These are phyloP conservation scores for Ustilago trichophora DNA, from an alignment of 1,284 basidiomycete genomes.

Conservation along the genomic window DNA sequence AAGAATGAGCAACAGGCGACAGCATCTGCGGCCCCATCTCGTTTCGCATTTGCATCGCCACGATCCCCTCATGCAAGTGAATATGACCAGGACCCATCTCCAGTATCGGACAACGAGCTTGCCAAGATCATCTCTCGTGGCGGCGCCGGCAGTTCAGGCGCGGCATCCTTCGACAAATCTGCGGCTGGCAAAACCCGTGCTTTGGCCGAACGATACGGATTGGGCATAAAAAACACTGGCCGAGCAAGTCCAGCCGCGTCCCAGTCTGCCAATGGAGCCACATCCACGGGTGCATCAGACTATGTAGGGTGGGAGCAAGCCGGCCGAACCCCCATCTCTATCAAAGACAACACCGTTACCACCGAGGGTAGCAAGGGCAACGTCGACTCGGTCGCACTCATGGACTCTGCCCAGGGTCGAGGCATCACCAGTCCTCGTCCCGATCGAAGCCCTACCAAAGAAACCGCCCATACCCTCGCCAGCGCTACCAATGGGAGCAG, in stretches of 20 bases:
- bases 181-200: constrained; percentile 22
- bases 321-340: constrained; percentile 41
- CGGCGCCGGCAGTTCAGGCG: not conserved
- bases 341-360: constrained; percentile 38
- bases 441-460: constrained; percentile 20
- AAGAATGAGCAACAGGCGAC: not conserved
- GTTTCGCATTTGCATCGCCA: constrained; percentile 24
- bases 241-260: constrained; percentile 6
- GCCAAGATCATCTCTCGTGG: constrained; percentile 56
- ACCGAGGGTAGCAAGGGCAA: constrained; percentile 3
- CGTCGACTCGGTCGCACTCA: constrained; percentile 39
- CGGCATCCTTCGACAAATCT: constrained; percentile 1
- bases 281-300: constrained; percentile 8
- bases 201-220: constrained; percentile 33
- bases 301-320: constrained; percentile 50
- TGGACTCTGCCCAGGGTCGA: constrained; percentile 43
- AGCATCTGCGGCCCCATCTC: not conserved
- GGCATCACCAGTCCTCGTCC: constrained; percentile 32
- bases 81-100: constrained; percentile 52
- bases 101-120: constrained; percentile 57
- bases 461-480: not conserved
- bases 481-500: not conserved
- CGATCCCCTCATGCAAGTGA: constrained; percentile 40
- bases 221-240: constrained; percentile 27
- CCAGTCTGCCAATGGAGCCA: too few relatives aligned